Conservation (phyloP, 768 basidiomycete species). For the Galerina marginata region DNA sequence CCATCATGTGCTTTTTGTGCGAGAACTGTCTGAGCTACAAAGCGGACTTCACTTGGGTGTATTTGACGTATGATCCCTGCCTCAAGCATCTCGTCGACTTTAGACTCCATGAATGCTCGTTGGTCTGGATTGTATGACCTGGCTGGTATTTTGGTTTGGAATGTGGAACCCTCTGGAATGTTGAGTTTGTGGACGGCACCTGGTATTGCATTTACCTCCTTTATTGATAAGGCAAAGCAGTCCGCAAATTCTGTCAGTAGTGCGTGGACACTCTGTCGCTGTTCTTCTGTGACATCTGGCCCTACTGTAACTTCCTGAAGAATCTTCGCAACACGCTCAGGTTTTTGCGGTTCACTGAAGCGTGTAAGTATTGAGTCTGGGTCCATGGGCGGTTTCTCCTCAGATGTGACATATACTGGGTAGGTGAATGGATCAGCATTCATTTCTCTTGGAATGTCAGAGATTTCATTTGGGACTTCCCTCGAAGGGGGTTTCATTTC, state of each 20-base stretch:
- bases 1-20: conserved; percentile 41
- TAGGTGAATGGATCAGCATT: too few species aligned
- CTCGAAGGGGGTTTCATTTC: too few species aligned
- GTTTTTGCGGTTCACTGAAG: too few species aligned
- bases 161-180: conserved; percentile 29
- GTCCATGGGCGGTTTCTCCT: too few species aligned
- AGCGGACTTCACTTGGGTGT: conserved; percentile 33
- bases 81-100: too few species aligned
- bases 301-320: conserved; percentile 30
- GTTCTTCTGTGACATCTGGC: conserved; percentile 27
- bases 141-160: conserved; percentile 37
- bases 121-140: conserved; percentile 30
- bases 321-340: conserved; percentile 25
- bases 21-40: conserved; percentile 34
- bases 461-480: too few species aligned
- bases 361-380: conserved; percentile 27
- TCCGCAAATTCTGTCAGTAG: conserved; percentile 40
- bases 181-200: conserved; percentile 39
- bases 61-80: conserved; percentile 39
- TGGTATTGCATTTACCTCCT: conserved; percentile 37
- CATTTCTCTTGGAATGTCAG: too few species aligned
- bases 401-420: too few species aligned
- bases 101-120: conserved; percentile 35
- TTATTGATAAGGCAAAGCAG: conserved; percentile 40
- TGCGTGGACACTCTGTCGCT: conserved; percentile 23